Evolutionary conservation across 2,329 filamentous ascomycete genomes (phyloP), one percentile per base, ranked within the genome.

Genomic region (Trichoderma harzianum): DNA sequence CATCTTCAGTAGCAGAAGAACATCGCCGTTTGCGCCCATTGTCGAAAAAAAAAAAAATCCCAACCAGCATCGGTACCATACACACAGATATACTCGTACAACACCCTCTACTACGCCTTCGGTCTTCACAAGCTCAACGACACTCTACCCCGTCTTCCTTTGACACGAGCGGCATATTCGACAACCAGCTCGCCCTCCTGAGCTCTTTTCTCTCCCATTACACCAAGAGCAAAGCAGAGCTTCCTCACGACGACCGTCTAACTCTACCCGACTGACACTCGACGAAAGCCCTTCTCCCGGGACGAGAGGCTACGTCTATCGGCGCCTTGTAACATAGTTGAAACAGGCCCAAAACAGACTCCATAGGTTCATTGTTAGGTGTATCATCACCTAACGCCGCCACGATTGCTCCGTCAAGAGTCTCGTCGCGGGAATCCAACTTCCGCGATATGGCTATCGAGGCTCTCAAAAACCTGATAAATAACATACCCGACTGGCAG

Each of bases 401-500:
- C 64, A 72, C 66, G 61, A 74, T 74, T 74, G 51, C 75, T 69
- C 75, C 73, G 75, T 77, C 73, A 72, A 81, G 79, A 77, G 76
- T 77, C 71, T 71, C 74, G 71, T 70, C 76, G 72, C 74, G 66
- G 72, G 76, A 79, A 74, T 72, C 75, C 73, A 79, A 79, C 73
- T 74, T 74, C 70, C 73, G 75, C 76, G 76, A 77, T 66, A 83
- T 84, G 81, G 82, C 83, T 73, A 86, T 88, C 81, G 89, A 91
- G 72, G 86, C 88, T 32, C 80, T 91, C 69, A 85, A 82, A 69
- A 85, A 85, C 72, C 82, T 91, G 47, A 82, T 83, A 69, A 82
- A 79, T 74, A 88, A 89, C 72, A 84, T 90, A 55, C 89, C 89
- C 18, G 85, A 87, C 78, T 91, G 89, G 89, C 81, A 87, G 47